Conservation (phyloP, 139 green algal species). For the Nannochloris sp. region DNA sequence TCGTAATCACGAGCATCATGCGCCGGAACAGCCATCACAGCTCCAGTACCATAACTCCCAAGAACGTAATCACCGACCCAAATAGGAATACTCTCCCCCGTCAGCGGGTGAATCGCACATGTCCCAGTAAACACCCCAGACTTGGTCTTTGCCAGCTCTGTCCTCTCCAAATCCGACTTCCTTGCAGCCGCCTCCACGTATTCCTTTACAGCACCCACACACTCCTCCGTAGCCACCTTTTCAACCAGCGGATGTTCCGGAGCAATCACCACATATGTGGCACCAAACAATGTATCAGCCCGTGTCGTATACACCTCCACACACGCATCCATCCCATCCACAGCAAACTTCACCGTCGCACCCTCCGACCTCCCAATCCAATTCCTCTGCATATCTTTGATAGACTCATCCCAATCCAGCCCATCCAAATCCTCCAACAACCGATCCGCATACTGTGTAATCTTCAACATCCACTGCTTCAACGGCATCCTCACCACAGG, state of each 20-base stretch:
- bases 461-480: slow-evolving; percentile 98
- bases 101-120: slow-evolving; percentile 78
- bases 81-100: slow-evolving; percentile 68
- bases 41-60: slow-evolving; percentile 84
- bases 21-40: slow-evolving; percentile 96
- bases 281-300: slow-evolving; percentile 94
- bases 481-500: slow-evolving; percentile 93
- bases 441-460: slow-evolving; percentile 91
- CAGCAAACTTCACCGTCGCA: slow-evolving; percentile 31
- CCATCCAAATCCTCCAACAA: slow-evolving; percentile 86
- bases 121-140: slow-evolving; percentile 84
- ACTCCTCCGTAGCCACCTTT: slow-evolving; percentile 19
- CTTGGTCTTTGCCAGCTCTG: slow-evolving; percentile 86
- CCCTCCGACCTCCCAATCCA: slow-evolving; percentile 91
- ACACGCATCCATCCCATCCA: slow-evolving; percentile 12
- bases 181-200: slow-evolving; percentile 67
- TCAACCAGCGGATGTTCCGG: slow-evolving; percentile 86
- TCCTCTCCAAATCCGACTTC: slow-evolving; percentile 93
- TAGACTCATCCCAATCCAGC: slow-evolving; percentile 89
- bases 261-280: slow-evolving; percentile 92
- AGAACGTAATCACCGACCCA: slow-evolving; percentile 98
- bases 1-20: slow-evolving; percentile 89
- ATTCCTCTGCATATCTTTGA: slow-evolving; percentile 99
- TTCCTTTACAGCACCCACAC: slow-evolving; percentile 16
- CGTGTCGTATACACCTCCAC: slow-evolving; percentile 84